Evolutionary conservation across 768 basidiomycete genomes (phyloP).

Genomic region (Auriscalpium vulgare): DNA sequence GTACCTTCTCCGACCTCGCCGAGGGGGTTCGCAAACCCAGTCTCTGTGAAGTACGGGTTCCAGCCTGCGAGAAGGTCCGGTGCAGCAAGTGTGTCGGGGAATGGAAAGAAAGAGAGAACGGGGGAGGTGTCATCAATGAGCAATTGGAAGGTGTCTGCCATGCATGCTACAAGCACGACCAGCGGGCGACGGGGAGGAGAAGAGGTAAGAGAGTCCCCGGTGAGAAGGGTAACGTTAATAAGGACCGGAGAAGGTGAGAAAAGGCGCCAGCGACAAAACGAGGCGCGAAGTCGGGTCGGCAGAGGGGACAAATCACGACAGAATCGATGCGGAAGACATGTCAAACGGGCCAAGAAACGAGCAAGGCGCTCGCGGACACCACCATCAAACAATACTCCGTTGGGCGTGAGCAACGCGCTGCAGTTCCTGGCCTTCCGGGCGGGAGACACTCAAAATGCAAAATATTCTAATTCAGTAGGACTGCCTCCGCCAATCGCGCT

Average conservation of each 20-base stretch:
- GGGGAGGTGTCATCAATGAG: conserved; percentile 64
- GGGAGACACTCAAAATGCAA: no score
- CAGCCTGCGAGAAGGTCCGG: conserved; percentile 50
- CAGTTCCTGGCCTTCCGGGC: no score
- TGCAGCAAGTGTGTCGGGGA: conserved; percentile 41
- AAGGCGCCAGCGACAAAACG: no score
- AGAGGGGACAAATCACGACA: no score
- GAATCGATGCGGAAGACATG: no score
- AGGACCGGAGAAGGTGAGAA: not conserved
- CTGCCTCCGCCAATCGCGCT: no score
- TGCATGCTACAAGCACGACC: conserved; percentile 20
- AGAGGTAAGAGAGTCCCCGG: not conserved
- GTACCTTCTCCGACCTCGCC: conserved; percentile 46
- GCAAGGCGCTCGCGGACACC: no score
- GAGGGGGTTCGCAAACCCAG: conserved; percentile 36
- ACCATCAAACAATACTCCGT: no score
- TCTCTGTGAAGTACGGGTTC: conserved; percentile 51
- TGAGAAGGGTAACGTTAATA: not conserved
- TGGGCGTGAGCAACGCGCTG: no score
- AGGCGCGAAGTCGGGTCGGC: no score
- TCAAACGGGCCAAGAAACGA: no score
- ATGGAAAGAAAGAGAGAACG: conserved; percentile 50
- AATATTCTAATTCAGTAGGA: no score
- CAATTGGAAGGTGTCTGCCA: conserved; percentile 32
- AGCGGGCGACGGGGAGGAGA: not conserved